Evolutionary conservation across 805 yeast species (phyloP), one percentile per base, ranked within the genome.

Genomic region (Starmerella bombicola): DNA sequence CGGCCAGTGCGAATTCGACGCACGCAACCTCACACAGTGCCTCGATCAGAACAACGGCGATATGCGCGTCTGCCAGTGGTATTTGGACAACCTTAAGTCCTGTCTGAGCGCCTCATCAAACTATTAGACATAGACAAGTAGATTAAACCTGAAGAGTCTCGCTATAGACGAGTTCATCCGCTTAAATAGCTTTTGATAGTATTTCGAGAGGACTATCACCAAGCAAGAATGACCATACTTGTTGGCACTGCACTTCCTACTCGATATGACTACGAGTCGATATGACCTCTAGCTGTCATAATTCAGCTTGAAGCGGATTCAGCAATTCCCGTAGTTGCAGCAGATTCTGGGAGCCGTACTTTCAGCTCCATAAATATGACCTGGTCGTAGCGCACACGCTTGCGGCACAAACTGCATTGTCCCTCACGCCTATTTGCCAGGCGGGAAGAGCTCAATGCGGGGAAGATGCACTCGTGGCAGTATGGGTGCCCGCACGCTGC

Each of bases 31-130:
- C 69, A 88, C 98, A 52, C 80, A 82, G 70, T 91, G 98, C 70
- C 69, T 91, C 59, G 91, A 80, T 58, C 95, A 84, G 55, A 84
- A 91, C 67, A 69, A 71, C 52, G 98, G 98, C 54, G 85, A 91
- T 74, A 81, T 83, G 83, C 95, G 86, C 67, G 78, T 81, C 53
- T 91, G 98, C 68, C 96, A 86, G 59, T 91, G 74, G 74, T 91
- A 91, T 67, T 71, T 91, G 66, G 96, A 91, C 68, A 96, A 88
- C 69, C 77, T 91, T 63, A 88, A 82, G 70, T 93, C 96, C 17
- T 91, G 98, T 66, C 96, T 91, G 68, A 84, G 81, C 64, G 95
- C 95, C 54, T 82, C 53, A 8, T 32, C 40, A 21, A 34, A 73
- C 55, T 86, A 81, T 63, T 86, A 76, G 24, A 37, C 20, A 12